A percentile compares a stretch with the other conserved stretches of the same genome.
Conservation (phyloP, 331 rosid species). For the Stylosanthes scabra region DNA sequence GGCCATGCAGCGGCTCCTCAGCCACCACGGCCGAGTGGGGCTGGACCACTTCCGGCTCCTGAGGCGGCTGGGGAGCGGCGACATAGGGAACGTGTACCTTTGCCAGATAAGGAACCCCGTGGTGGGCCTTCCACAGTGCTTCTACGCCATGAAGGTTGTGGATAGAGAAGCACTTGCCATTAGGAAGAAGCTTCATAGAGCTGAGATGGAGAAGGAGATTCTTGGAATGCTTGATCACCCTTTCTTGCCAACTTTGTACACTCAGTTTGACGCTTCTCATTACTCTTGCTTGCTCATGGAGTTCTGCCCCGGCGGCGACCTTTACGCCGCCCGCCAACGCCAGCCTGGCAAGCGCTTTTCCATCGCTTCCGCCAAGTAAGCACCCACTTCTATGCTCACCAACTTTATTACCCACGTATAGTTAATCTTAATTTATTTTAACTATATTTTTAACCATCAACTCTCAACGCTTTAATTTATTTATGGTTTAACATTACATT, state of each 20-base stretch:
- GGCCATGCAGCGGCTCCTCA: slow-evolving; percentile 72
- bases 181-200: slow-evolving; percentile 82
- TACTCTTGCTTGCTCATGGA: slow-evolving; percentile 97
- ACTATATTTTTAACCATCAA: too few species aligned
- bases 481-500: too few species aligned
- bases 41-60: slow-evolving; percentile 86
- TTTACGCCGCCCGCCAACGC: slow-evolving; percentile 84
- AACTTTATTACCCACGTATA: neutral
- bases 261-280: slow-evolving; percentile 91
- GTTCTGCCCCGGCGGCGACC: slow-evolving; percentile 97
- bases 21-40: slow-evolving; percentile 68
- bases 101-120: slow-evolving; percentile 85
- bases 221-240: slow-evolving; percentile 91
- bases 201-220: slow-evolving; percentile 94
- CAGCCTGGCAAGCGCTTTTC: slow-evolving; percentile 75
- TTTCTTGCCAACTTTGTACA: slow-evolving; percentile 84
- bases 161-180: slow-evolving; percentile 89
- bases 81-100: slow-evolving; percentile 89
- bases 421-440: too few species aligned
- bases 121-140: slow-evolving; percentile 72
- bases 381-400: neutral
- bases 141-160: slow-evolving; percentile 96
- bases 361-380: slow-evolving; percentile 76
- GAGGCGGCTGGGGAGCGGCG: slow-evolving; percentile 88
- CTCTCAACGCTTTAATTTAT: too few species aligned